Percentiles rank a stretch among this genome's conserved stretches.
Evolutionary conservation across 768 basidiomycete genomes (phyloP).

Genomic region (Lepiota venenata): DNA sequence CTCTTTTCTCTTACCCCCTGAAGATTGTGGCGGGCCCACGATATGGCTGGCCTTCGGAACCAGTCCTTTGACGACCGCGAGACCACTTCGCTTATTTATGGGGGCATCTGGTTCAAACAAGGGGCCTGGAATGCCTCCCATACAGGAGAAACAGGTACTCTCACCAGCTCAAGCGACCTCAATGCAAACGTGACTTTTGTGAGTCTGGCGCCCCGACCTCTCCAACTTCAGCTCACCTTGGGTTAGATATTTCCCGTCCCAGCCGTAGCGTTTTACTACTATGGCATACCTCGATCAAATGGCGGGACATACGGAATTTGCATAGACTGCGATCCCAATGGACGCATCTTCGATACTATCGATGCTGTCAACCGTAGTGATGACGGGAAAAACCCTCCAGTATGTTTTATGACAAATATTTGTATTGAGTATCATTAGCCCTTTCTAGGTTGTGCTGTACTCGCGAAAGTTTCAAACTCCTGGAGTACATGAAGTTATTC

Average conservation of each 20-base stretch:
- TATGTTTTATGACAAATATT: constrained; percentile 12
- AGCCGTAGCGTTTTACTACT: constrained; percentile 27
- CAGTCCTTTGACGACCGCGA: constrained; percentile 24
- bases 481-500: constrained; percentile 25
- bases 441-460: constrained; percentile 21
- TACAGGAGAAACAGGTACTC: constrained; percentile 24
- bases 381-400: constrained; percentile 27
- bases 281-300: constrained; percentile 23
- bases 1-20: too few relatives aligned
- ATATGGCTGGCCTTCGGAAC: constrained; percentile 14
- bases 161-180: constrained; percentile 20
- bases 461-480: constrained; percentile 16
- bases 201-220: constrained; percentile 7
- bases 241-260: constrained; percentile 15
- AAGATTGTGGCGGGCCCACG: too few relatives aligned
- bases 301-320: constrained; percentile 28
- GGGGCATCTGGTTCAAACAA: constrained; percentile 18
- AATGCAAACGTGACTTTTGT: constrained; percentile 29
- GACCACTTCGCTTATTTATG: constrained; percentile 17
- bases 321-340: constrained; percentile 28
- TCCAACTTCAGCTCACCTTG: constrained; percentile 12
- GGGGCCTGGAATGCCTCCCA: constrained; percentile 26
- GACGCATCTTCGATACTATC: constrained; percentile 20
- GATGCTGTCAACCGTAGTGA: constrained; percentile 25
- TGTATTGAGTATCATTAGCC: neutral